Conservation (phyloP, 163 green algal species). For the Scenedesmus sp. region DNA sequence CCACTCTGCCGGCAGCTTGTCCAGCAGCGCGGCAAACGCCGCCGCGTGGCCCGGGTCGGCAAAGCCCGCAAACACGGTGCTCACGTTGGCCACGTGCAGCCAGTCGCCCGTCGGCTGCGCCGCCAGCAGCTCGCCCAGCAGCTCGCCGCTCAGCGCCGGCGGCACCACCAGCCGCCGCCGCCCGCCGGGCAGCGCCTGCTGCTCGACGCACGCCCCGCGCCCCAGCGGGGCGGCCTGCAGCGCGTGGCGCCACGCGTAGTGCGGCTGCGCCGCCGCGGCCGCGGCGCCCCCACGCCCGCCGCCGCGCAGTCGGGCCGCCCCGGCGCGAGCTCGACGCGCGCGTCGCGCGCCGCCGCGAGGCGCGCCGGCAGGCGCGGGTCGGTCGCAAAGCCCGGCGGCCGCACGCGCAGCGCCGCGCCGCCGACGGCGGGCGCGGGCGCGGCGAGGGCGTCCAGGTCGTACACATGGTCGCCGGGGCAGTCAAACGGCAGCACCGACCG, state of each 20-base stretch:
- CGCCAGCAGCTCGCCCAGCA: neutral
- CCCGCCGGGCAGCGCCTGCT: neutral
- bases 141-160: neutral
- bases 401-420: neutral
- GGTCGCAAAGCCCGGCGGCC: neutral
- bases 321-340: neutral
- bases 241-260: neutral
- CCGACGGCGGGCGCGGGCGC: neutral
- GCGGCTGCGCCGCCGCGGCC: too few relatives aligned
- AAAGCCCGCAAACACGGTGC: neutral
- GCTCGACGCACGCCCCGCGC: neutral
- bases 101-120: neutral
- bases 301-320: neutral
- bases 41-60: too few relatives aligned
- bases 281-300: too few relatives aligned
- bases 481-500: neutral
- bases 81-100: conserved; percentile 21
- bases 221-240: neutral
- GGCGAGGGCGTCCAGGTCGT: neutral
- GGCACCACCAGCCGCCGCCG: conserved; percentile 1
- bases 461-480: conserved; percentile 25
- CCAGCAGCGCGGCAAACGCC: conserved; percentile 12
- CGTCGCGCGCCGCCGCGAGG: neutral
- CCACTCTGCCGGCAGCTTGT: neutral
- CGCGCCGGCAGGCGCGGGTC: neutral